Percentiles rank a stretch among this genome's conserved stretches.
phyloP scores from a whole-genome alignment of 495 filamentous ascomycete species.

The Rostrohypoxylon terebratum region DNA sequence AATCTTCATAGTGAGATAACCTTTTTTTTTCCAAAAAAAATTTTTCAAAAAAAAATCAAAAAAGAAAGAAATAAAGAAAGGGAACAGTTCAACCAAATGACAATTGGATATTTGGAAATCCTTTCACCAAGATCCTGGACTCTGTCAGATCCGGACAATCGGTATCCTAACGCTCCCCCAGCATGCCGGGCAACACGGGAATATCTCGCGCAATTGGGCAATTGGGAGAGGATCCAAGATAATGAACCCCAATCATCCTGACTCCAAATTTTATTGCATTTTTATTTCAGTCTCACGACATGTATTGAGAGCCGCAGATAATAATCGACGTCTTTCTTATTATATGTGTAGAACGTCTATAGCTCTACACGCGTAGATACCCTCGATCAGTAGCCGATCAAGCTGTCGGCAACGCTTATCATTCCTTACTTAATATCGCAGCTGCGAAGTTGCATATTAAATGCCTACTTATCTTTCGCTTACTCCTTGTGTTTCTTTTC shows the following conservation, averaged over 20 bases:
- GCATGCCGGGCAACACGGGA: constrained; percentile 27
- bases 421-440: constrained; percentile 16
- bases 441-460: constrained; percentile 19
- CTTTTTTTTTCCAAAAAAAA: too few species aligned
- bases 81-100: background rate
- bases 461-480: constrained; percentile 7
- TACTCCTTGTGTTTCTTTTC: constrained; percentile 19
- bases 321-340: background rate
- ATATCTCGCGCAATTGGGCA: constrained; percentile 15
- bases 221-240: constrained; percentile 6
- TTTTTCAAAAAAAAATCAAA: too few species aligned
- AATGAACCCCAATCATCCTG: constrained; percentile 4
- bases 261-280: constrained; percentile 23
- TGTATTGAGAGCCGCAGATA: constrained; percentile 32
- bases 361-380: constrained; percentile 19
- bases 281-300: constrained; percentile 24
- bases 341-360: constrained; percentile 3
- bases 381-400: constrained; percentile 5
- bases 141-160: background rate
- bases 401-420: constrained; percentile 14
- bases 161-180: constrained; percentile 1
- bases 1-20: background rate
- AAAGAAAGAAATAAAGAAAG: too few species aligned
- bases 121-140: background rate
- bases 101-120: background rate